Conservation (phyloP, 495 filamentous ascomycete genomes). For the Hyphodiscus hymeniophilus region DNA sequence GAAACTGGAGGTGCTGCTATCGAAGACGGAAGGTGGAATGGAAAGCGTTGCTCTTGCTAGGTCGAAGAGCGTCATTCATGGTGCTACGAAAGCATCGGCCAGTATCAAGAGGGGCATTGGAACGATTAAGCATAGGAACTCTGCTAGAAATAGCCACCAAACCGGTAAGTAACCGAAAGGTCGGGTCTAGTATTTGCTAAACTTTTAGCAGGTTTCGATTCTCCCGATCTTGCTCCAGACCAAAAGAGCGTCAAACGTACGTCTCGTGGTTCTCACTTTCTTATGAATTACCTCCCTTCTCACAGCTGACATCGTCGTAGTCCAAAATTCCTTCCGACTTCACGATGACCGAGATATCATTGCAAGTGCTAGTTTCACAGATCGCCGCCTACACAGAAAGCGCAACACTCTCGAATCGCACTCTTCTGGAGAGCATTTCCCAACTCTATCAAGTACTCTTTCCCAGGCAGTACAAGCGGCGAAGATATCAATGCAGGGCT, state of each 20-base stretch:
- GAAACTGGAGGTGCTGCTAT: slow-evolving; percentile 38
- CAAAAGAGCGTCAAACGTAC: neutral
- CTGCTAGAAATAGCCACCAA: neutral
- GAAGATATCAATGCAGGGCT: neutral
- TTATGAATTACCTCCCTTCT: too few species aligned
- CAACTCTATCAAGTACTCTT: neutral
- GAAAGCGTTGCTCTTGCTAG: slow-evolving; percentile 37
- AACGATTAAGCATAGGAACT: neutral
- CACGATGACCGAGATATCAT: neutral
- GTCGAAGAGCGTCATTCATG: slow-evolving; percentile 28
- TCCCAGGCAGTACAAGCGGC: neutral
- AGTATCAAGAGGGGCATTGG: slow-evolving; percentile 2
- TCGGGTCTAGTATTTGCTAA: too few species aligned
- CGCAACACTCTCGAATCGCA: too few species aligned
- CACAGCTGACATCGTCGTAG: neutral
- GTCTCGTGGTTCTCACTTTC: too few species aligned
- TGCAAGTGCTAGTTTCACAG: too few species aligned
- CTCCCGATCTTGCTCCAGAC: neutral
- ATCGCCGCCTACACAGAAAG: too few species aligned
- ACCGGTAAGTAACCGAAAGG: too few species aligned
- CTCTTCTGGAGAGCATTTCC: too few species aligned
- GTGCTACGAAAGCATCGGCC: slow-evolving; percentile 1
- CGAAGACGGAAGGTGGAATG: slow-evolving; percentile 35
- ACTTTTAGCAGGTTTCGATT: too few species aligned
- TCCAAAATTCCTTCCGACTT: neutral